Percentiles rank a stretch among this genome's conserved stretches.
Conservation (phyloP, 768 basidiomycete genomes). For the Strobilomyces dryophilus region DNA sequence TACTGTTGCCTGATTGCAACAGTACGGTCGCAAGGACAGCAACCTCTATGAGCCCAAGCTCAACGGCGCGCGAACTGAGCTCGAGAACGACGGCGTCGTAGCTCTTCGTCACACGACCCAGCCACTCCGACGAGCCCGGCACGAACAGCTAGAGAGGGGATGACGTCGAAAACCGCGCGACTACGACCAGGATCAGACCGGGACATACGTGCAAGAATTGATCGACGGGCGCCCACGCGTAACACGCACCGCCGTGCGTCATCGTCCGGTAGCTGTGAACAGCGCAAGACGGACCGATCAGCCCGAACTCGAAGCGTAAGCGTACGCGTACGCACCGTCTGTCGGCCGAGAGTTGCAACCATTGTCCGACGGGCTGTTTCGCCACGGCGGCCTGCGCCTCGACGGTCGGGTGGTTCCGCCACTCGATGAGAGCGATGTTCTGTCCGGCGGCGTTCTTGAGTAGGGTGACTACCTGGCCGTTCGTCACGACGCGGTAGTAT, state of each 20-base stretch:
- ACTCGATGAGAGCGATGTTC: conserved; percentile 54
- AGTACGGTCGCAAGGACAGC: conserved; percentile 49
- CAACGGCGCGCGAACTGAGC: conserved; percentile 51
- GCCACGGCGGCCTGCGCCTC: conserved; percentile 49
- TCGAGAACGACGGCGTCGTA: conserved; percentile 48
- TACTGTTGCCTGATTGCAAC: conserved; percentile 57
- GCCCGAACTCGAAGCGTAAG: neutral
- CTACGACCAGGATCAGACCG: neutral
- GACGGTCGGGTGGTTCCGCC: conserved; percentile 45
- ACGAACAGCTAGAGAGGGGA: conserved; percentile 41
- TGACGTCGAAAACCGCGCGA: neutral
- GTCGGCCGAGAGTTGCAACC: conserved; percentile 52
- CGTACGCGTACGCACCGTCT: conserved; percentile 31
- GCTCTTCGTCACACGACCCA: conserved; percentile 48
- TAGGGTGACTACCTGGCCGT: conserved; percentile 51
- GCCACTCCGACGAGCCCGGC: conserved; percentile 34
- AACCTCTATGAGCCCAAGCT: conserved; percentile 50
- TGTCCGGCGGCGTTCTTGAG: conserved; percentile 46
- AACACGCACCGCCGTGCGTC: conserved; percentile 46
- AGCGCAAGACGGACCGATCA: neutral
- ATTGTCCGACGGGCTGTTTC: conserved; percentile 47
- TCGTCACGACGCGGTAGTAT: conserved; percentile 48
- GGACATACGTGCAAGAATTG: conserved; percentile 40
- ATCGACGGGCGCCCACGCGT: conserved; percentile 54
- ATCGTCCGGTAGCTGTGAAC: conserved; percentile 42